Base-by-base conservation (phyloP, 2,329 filamentous ascomycete genomes). In the Neonectria neomacrospora region DNA sequence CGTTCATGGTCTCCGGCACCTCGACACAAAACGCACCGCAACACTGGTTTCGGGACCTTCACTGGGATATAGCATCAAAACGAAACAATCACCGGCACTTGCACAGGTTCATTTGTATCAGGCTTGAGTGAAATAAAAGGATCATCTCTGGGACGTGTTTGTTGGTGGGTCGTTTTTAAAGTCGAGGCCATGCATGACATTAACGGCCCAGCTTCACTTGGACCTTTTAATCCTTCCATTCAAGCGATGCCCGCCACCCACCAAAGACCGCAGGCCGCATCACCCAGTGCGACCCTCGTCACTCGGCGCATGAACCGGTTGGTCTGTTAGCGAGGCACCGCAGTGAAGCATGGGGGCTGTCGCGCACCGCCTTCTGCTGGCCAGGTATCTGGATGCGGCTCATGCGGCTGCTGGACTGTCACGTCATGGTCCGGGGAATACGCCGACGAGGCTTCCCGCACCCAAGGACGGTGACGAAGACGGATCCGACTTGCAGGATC, bases 321-420 rank as follows among this genome's bases (percentile, higher is more conserved):
- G 44, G 37, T 45, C n/a, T 37, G 34, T 28, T 56, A 30, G 34
- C 37, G 28, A 45, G 28, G 45, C 20, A 23, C 18, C 14, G 34
- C 44, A 53, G 54, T 54, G 20, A 57, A 56, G 55, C 39, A 75
- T 76, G 74, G 59, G 58, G 11, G 62, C 63, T 9, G 48, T 32
- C 44, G 30, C 64, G 34, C 67, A 67, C 51, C 54, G 61, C 14
- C 59, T 60, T 20, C 50, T 77, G 45, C 62, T 77, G 11, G 54
- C 58, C 45, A 71, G 66, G 51, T 78, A 74, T 57, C 61, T 68
- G 5, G 58, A 73, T 28, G 72, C 68, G 20, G 63, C 71, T 30
- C 58, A 63, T 5, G 57, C 54, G 26, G 66, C 76, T 28, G 44
- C 61, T 14, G 28, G 61, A 42, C 12, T 50, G n/a, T 11, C 53